Base-by-base conservation (phyloP, 106 monocot genomes). In the Phalaenopsis aphrodite region DNA sequence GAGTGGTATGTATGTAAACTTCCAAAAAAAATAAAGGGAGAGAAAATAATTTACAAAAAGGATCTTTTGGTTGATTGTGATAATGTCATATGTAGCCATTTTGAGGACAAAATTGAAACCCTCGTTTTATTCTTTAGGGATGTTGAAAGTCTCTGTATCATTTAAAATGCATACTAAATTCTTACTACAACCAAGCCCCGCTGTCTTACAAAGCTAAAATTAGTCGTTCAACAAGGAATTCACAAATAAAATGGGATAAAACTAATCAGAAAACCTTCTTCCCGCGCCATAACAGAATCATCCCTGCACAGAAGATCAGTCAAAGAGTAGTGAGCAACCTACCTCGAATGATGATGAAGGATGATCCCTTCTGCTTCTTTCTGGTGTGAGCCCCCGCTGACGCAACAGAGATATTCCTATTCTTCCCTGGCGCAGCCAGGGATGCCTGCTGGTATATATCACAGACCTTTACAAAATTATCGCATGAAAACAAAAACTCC, bases 351-450 rank as follows among this genome's bases (percentile, higher is more conserved):
- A 77, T 19, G 47, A 2, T 0, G 57, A 69, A 73, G 15, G 73
- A 46, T 1, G 76, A 65, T 61, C 65, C 24, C 72, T 83, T 19
- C 79, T 79, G 84, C 72, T 78, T 83, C 78, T 83, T 83, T 30
- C 88, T 43, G 38, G 88, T 88, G 85, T 83, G 85, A 74, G 88
- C 67, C 80, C 85, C 85, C n/a, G 88, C 85, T 19, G 83, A 75
- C 39, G 85, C 81, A 4, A 81, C 78, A 0, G 88, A 88, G 74
- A 88, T 77, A 81, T 78, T 88, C n/a, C 83, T 82, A 45, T n/a
- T 19, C 43, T 8, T 0, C 36, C 42, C 42, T 11, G 65, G 64
- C 16, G 76, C 18, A 43, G 76, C 83, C 77, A 69, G 64, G 74
- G 76, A 76, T 30, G 18, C 74, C 74, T 18, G 74, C 74, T 39